Base-by-base conservation (phyloP, 108 stramenopile species). In the Mediolabrus comicus region DNA sequence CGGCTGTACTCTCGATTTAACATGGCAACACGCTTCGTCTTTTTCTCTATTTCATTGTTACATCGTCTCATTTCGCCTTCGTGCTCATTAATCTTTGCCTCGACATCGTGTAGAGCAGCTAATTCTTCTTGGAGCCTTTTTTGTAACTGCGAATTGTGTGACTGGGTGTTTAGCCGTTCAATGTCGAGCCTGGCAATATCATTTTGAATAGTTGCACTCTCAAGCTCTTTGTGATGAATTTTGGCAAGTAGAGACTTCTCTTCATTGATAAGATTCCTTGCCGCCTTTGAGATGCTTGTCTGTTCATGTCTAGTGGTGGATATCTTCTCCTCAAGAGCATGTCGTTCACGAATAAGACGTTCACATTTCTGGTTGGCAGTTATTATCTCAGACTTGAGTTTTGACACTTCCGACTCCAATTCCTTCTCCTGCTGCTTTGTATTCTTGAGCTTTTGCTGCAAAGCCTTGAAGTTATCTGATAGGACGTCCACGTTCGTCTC, bases 31-130 rank as follows among this genome's bases (percentile, higher is more conserved):
- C 80, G 70, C 43, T 72, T 86, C 59, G 86, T 89, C 81, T 93
- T 93, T 69, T 91, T 92, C 61, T 93, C 94, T 13, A 92, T 86
- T 33, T 93, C 89, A 61, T 95, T 89, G 52, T 88, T 80, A n/a
- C 89, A 74, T 77, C 91, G 92, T 2, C 87, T 75, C 59, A 92
- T 91, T 67, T 92, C 91, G 27, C 71, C 54, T 84, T 93, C 84
- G 52, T 90, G 85, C 62, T 79, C 74, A 24, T 65, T 87, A 28
- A 90, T 87, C 30, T 85, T 63, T 24, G 67, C 64, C 36, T 92
- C 87, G 55, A 75, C 81, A 26, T 34, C 58, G 41, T 73, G 59
- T 28, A 92, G 65, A 39, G 77, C 84, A 11, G 54, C 74, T 22
- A 74, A 54, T 39, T 74, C 59, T 31, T 64, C 58, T 0, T 54